Evolutionary conservation across 208 protist genomes (phyloP), one percentile per base, ranked within the genome.

Genomic region (Acanthamoeba culbertsoni): DNA sequence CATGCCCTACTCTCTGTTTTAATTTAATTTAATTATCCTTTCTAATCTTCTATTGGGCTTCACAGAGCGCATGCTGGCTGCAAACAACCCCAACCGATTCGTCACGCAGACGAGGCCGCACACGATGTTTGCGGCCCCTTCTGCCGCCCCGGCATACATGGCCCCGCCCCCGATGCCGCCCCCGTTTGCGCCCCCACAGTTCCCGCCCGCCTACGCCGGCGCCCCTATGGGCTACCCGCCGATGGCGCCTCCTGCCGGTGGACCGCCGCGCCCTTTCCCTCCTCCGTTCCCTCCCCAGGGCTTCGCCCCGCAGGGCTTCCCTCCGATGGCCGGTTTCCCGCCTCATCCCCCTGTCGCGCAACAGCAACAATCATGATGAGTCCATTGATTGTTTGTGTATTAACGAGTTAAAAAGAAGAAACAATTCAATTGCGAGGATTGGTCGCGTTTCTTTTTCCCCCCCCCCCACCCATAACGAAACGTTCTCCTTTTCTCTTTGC

Each of bases 51-150:
- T 43, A 10, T 28, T 82, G 42, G 33, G 16, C 53, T 62, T 62
- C 2, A 86, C 94, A 8, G 96, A 97, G 65, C 94, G 96, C 45
- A 48, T 95, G 33, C 92, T 97, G 53, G 96, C 96, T 16, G 92
- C 93, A 31, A 94, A 75, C 57, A 96, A 95, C 90, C 92, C 92
- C 12, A 23, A 26, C 89, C 68, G 79, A 55, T 84, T 92, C 40
- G 42, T 62, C 84, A 84, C 28, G 16, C 45, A 59, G 79, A 75
- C 45, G 43, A 8, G 63, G 16, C 89, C 89, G 12, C 20, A 93
- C 91, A 90, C 71, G 31, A 93, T 71, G 51, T 96, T 95, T 51
- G 95, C 84, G 10, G 95, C 48, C 2, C 62, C 51, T 10, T 16
- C 79, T 10, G 51, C 71, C 7, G 59, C 59, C 59, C 26, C 43